phyloP scores from a whole-genome alignment of 139 green algal genomes.

The Pleodorina starrii region DNA sequence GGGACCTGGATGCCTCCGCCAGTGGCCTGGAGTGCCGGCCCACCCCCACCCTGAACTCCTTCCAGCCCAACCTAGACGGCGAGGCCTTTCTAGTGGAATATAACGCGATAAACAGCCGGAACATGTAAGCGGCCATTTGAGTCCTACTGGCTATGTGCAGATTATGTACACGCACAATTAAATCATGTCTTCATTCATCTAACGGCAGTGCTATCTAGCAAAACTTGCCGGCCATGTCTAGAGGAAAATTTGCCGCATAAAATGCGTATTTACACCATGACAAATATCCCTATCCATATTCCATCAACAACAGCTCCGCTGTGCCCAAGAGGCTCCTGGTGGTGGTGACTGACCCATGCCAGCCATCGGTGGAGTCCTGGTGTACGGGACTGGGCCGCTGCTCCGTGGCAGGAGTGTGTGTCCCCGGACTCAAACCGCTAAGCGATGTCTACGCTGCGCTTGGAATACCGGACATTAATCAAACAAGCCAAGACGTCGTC shows the following conservation, averaged over 20 bases:
- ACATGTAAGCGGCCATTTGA: background rate
- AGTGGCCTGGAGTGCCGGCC: background rate
- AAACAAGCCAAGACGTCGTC: too few relatives aligned
- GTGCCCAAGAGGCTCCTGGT: background rate
- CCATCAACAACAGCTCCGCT: background rate
- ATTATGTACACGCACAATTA: too few relatives aligned
- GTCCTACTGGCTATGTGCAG: too few relatives aligned
- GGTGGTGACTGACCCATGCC: slow-evolving; percentile 9
- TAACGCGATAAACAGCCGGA: slow-evolving; percentile 8
- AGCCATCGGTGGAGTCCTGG: background rate
- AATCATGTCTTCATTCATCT: too few relatives aligned
- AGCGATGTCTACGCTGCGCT: too few relatives aligned
- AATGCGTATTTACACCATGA: too few relatives aligned
- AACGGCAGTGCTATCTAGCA: too few relatives aligned
- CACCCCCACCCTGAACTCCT: background rate
- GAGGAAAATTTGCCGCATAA: too few relatives aligned
- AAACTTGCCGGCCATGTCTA: too few relatives aligned
- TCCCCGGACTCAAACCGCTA: too few relatives aligned
- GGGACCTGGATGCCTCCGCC: background rate
- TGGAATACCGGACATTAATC: too few relatives aligned
- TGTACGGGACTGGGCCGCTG: background rate
- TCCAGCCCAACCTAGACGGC: background rate
- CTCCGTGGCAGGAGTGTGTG: background rate
- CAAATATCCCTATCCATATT: too few relatives aligned
- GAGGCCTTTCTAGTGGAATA: background rate